These are phyloP conservation scores for Globisporangium splendens DNA, from an alignment of 352 stramenopile genomes.

Conservation along the genomic window DNA sequence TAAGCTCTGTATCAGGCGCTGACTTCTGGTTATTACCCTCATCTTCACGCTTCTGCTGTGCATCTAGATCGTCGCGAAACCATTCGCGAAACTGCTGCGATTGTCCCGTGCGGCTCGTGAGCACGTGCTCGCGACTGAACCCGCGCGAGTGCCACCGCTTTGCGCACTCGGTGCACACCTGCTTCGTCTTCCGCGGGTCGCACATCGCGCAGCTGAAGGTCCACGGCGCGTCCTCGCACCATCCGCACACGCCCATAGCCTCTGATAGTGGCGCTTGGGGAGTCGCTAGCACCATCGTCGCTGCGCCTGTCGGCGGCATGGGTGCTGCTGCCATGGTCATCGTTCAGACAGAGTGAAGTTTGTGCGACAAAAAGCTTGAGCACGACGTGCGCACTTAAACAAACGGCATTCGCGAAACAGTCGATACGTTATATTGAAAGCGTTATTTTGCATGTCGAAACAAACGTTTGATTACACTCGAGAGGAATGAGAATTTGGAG, in stretches of 20 bases:
- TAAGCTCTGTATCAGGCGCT: too few relatives aligned
- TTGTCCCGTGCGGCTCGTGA: conserved; percentile 20
- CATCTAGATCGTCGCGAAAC: conserved; percentile 3
- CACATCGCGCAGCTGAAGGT: conserved; percentile 27
- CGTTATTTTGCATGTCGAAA: not conserved
- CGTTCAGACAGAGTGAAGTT: not conserved
- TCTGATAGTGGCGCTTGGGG: not conserved
- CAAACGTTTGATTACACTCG: not conserved
- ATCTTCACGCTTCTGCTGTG: not conserved
- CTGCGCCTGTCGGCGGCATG: not conserved
- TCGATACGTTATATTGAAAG: too few relatives aligned
- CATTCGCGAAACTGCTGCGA: conserved; percentile 18
- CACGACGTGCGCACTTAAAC: conserved; percentile 4
- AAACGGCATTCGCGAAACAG: too few relatives aligned
- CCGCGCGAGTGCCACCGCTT: conserved; percentile 39
- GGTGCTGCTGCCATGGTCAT: not conserved
- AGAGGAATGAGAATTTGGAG: too few relatives aligned
- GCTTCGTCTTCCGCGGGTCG: conserved; percentile 27
- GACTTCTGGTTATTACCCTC: not conserved
- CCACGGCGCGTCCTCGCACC: conserved; percentile 36
- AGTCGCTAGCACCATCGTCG: not conserved
- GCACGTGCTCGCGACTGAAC: conserved; percentile 24
- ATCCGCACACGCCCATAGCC: conserved; percentile 18
- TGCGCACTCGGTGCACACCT: conserved; percentile 24
- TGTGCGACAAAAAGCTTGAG: not conserved